phyloP scores from a whole-genome alignment of 352 stramenopile species.

The Pythium periplocum region DNA sequence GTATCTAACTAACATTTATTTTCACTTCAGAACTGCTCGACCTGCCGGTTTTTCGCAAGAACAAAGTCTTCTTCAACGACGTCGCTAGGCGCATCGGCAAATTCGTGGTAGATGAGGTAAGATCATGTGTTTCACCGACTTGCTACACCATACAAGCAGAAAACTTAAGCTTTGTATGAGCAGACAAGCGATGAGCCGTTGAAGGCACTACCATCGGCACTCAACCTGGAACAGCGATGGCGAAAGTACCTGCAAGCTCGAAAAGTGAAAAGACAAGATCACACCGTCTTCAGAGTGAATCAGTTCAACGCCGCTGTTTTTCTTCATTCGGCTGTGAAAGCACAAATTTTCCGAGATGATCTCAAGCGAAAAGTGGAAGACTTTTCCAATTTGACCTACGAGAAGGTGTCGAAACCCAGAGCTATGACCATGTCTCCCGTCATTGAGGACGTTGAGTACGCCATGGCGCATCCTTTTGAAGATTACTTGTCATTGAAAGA shows the following conservation, averaged over 20 bases:
- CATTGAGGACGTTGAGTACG: no score
- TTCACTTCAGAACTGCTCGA: slow-evolving; percentile 34
- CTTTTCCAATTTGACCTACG: slow-evolving; percentile 7
- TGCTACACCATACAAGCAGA: no score
- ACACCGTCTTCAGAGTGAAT: slow-evolving; percentile 43
- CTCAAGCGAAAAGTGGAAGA: slow-evolving; percentile 38
- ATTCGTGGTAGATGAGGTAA: slow-evolving; percentile 51
- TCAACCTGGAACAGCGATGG: slow-evolving; percentile 62
- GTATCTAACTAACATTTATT: no score
- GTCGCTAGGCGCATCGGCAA: slow-evolving; percentile 45
- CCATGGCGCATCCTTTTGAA: no score
- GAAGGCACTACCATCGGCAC: slow-evolving; percentile 31
- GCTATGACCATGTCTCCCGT: no score
- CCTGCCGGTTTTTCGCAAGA: slow-evolving; percentile 43
- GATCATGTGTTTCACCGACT: slow-evolving; percentile 1
- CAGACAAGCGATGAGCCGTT: slow-evolving; percentile 50
- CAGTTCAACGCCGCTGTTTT: slow-evolving; percentile 43
- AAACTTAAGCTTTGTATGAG: neutral
- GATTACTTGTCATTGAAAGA: no score
- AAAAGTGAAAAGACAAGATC: slow-evolving; percentile 51
- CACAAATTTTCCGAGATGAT: slow-evolving; percentile 44
- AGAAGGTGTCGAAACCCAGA: neutral
- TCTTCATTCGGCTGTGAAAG: slow-evolving; percentile 44
- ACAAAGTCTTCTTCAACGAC: slow-evolving; percentile 72
- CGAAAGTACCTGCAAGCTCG: slow-evolving; percentile 39